Evolutionary conservation across 2,329 filamentous ascomycete species (phyloP).

Genomic region (Talaromyces sp.): DNA sequence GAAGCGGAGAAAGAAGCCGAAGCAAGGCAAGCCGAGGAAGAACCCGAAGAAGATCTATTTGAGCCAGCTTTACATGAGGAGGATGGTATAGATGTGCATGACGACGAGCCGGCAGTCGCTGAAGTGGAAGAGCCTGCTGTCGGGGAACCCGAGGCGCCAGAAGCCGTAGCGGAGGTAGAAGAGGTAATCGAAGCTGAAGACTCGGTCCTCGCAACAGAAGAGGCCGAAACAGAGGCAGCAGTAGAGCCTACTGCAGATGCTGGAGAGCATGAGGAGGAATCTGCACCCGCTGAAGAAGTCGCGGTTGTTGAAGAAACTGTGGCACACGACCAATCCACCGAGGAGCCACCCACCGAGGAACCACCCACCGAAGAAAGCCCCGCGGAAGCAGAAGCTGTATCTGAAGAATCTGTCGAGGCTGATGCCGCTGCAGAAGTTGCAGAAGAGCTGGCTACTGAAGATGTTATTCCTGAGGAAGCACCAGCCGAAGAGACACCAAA

Average conservation of each 20-base stretch:
- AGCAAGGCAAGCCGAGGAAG: constrained; percentile 32
- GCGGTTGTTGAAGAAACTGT: constrained; percentile 18
- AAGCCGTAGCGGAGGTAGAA: constrained; percentile 10
- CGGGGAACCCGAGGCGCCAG: neutral
- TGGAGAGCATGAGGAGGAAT: neutral
- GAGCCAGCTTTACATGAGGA: constrained; percentile 9
- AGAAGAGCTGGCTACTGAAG: constrained; percentile 20
- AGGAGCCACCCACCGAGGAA: neutral
- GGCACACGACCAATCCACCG: constrained; percentile 7
- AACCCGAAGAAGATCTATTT: constrained; percentile 26
- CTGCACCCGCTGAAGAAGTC: constrained; percentile 12
- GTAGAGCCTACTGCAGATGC: neutral
- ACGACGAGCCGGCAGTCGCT: constrained; percentile 4
- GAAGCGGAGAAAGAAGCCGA: constrained; percentile 35
- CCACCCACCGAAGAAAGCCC: neutral
- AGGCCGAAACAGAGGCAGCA: constrained; percentile 8
- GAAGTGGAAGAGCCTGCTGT: neutral
- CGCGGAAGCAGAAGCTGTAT: neutral
- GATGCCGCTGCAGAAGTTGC: constrained; percentile 15
- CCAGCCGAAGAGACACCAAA: constrained; percentile 13
- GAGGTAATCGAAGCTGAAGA: constrained; percentile 7
- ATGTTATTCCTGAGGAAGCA: constrained; percentile 16
- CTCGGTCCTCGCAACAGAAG: neutral
- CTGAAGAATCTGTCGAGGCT: neutral
- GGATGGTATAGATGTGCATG: constrained; percentile 17